Evolutionary conservation across 306 rosid genomes (phyloP), one percentile per base, ranked within the genome.

Genomic region (Prunus salicina): DNA sequence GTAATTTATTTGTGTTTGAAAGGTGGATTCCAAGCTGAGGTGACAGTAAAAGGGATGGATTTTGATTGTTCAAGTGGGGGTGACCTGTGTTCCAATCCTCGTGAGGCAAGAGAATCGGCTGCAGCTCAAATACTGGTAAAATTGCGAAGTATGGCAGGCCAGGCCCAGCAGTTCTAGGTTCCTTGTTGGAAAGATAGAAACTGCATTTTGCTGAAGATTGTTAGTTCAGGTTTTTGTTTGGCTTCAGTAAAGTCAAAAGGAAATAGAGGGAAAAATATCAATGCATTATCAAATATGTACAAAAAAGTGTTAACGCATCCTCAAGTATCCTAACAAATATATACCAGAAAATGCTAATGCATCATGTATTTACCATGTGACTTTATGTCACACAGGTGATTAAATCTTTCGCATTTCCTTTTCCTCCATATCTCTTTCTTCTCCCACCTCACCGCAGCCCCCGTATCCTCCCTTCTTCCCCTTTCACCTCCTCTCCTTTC

Each of bases 21-120:
- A 93, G 98, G 91, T 78, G 90, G 82, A 85, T 87, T 82, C 72
- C 73, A 65, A 85, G 93, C 93, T 64, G 64, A 53, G 67, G 88
- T 88, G 25, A 79, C 78, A 4, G 80, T 89, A 18, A 77, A 52
- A 84, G 96, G 96, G 80, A 25, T 65, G 24, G 89, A 89, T 80
- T 93, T 90, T 46, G 91, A 89, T 64, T 79, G 76, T 72, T 79
- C 87, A 22, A 49, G 67, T 34, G 67, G 53, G 18, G 82, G 95
- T 30, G 79, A 81, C 15, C 15, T 18, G 77, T 64, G 79, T 79
- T 67, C 69, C 9, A 28, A 50, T 65, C 87, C 84, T 41, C 65
- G 58, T 1, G 84, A 75, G 56, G 89, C 89, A 45, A 80, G 82
- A 76, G 88, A 89, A 47, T 89, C 88, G n/a, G 90, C 90, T 32